Evolutionary conservation across 768 basidiomycete species (phyloP), one percentile per base, ranked within the genome.

Genomic region (Psilocybe sp.): DNA sequence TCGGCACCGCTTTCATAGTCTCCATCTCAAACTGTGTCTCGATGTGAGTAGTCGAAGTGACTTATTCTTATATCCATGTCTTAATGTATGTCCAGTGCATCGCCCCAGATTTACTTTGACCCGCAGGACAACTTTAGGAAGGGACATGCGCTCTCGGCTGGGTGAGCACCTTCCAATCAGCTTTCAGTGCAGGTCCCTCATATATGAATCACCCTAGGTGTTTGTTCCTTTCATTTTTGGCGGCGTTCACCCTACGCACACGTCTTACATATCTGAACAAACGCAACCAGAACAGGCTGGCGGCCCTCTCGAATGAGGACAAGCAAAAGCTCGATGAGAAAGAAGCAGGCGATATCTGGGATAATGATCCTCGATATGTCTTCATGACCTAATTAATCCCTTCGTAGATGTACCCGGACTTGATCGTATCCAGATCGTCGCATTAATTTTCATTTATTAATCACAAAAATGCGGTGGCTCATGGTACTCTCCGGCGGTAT

Each of bases 1-100:
- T 80, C 44, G 80, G 80, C 4, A 81, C 80, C 1, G 79, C 79
- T 3, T 81, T 82, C 58, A 77, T 81, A 39, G 79, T 81, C 18
- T 81, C 80, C 1, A 75, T 82, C 40, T 79, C 79, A 15, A 82
- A 80, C 57, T 77, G 75, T 53, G 69, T 82, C 11, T 81, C 79
- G 3, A 81, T 80, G 79, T 80, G 45, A 49, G 76, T 52, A n/a
- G 20, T 32, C 23, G 23, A 28, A 28, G 23, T 7, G 23, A 28
- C 4, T 6, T 13, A 15, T 13, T 14, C 3, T 3, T 11, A 14
- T 14, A 14, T 7, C 15, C 38, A 11, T 6, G 2, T 28, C 3
- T 44, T 53, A 31, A 36, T 32, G 10, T 12, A 47, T 42, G 40
- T 40, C 39, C 50, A 79, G 80, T 37, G 79, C 79, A 0, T 76